Evolutionary conservation across 257 asterid genomes (phyloP).

Genomic region (Perilla frutescens): DNA sequence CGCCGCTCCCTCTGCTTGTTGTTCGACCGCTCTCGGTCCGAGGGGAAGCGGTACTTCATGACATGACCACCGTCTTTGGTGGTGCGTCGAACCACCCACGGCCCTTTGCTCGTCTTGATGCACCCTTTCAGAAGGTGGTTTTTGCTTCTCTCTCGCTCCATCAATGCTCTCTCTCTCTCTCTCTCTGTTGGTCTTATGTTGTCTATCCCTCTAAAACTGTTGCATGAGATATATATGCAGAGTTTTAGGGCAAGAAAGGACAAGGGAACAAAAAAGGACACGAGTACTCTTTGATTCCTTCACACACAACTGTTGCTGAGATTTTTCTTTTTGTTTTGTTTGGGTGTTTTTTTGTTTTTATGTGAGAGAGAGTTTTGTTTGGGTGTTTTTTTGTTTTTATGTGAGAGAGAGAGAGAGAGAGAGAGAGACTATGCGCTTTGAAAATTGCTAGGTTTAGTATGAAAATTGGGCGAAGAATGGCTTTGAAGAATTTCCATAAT

Average conservation of each 20-base stretch:
- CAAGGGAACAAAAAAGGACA: constrained; percentile 30
- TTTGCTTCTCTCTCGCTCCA: constrained; percentile 37
- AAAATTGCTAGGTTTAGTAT: constrained; percentile 20
- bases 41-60: constrained; percentile 63
- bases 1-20: constrained; percentile 69
- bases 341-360: not conserved
- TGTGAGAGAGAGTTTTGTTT: not conserved
- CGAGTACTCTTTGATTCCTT: constrained; percentile 33
- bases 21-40: constrained; percentile 63
- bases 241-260: not conserved
- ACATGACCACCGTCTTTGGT: constrained; percentile 54
- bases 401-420: not conserved
- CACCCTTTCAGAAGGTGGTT: constrained; percentile 52
- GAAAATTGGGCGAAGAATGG: not conserved
- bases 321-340: not conserved
- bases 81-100: constrained; percentile 70
- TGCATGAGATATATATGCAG: constrained; percentile 21
- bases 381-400: not conserved
- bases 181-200: not conserved
- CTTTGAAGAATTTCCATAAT: constrained; percentile 19
- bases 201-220: not conserved
- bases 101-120: constrained; percentile 67
- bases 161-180: not conserved
- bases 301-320: not conserved
- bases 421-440: not conserved